phyloP scores from a whole-genome alignment of 768 basidiomycete species.

The Coprinopsis cinerea region DNA sequence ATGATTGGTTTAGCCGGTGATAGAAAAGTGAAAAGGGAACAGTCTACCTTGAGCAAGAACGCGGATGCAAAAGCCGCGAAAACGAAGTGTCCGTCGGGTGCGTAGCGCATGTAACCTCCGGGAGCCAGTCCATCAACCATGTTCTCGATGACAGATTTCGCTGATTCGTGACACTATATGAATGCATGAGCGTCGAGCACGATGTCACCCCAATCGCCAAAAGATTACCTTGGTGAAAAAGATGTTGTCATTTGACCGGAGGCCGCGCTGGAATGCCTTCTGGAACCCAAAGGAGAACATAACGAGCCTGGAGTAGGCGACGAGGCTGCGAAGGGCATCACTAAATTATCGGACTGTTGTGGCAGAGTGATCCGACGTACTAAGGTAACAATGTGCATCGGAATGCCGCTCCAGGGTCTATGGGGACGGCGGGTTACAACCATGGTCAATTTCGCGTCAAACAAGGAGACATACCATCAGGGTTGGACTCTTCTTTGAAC shows the following conservation, averaged over 20 bases:
- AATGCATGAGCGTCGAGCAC: not conserved
- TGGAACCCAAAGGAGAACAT: constrained; percentile 88
- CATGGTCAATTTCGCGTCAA: not conserved
- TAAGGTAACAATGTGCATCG: constrained; percentile 67
- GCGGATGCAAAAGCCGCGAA: constrained; percentile 80
- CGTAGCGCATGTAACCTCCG: constrained; percentile 70
- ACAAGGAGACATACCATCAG: constrained; percentile 35
- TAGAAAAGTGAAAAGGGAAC: not conserved
- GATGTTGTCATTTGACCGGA: constrained; percentile 53
- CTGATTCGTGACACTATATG: constrained; percentile 61
- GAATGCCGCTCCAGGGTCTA: constrained; percentile 56
- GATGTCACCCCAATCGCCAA: not conserved
- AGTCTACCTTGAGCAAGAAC: constrained; percentile 68
- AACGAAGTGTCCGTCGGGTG: constrained; percentile 77
- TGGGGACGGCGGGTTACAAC: not conserved
- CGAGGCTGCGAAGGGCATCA: constrained; percentile 40
- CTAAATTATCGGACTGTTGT: not conserved
- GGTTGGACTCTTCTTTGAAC: constrained; percentile 56
- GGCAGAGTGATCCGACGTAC: constrained; percentile 35
- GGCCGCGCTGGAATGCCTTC: constrained; percentile 69
- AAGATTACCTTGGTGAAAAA: constrained; percentile 58
- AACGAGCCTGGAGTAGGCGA: constrained; percentile 72
- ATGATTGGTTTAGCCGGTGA: not conserved
- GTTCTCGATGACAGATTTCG: constrained; percentile 57
- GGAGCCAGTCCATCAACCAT: constrained; percentile 64